Conservation (phyloP, 495 filamentous ascomycete genomes). For the Daldinia childiae region DNA sequence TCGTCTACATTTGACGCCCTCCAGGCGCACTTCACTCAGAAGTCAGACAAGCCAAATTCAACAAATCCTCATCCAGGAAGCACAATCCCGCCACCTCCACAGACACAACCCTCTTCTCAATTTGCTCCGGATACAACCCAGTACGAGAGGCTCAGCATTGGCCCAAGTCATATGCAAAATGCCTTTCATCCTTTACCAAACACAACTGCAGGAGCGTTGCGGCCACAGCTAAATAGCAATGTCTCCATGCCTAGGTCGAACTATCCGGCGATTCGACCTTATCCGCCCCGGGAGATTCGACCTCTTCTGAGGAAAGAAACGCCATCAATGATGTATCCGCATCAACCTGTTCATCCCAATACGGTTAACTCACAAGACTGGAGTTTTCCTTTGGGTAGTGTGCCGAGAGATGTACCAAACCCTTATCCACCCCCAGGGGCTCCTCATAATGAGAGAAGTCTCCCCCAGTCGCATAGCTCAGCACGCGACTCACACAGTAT, state of each 20-base stretch:
- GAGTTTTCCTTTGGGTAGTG: background rate
- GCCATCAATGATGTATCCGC: background rate
- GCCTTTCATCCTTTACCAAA: background rate
- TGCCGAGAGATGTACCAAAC: background rate
- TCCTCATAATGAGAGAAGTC: background rate
- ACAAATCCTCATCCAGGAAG: background rate
- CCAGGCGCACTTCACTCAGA: constrained; percentile 41
- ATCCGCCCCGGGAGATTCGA: background rate
- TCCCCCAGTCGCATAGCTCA: background rate
- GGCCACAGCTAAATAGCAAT: background rate
- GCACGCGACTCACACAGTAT: background rate
- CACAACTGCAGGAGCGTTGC: background rate
- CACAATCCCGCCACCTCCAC: background rate
- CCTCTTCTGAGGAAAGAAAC: background rate
- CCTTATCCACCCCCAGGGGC: background rate
- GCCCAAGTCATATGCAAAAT: background rate
- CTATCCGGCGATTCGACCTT: constrained; percentile 12
- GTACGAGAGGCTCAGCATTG: background rate
- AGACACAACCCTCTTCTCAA: background rate
- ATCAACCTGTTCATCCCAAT: background rate
- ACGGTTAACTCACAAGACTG: background rate
- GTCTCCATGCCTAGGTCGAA: constrained; percentile 1
- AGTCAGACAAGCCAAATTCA: constrained; percentile 12
- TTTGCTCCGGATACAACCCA: background rate
- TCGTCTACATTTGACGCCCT: constrained; percentile 41